Percentiles rank a stretch among this genome's conserved stretches.
phyloP scores from a whole-genome alignment of 2,329 filamentous ascomycete genomes.

The Diaporthe sp. region DNA sequence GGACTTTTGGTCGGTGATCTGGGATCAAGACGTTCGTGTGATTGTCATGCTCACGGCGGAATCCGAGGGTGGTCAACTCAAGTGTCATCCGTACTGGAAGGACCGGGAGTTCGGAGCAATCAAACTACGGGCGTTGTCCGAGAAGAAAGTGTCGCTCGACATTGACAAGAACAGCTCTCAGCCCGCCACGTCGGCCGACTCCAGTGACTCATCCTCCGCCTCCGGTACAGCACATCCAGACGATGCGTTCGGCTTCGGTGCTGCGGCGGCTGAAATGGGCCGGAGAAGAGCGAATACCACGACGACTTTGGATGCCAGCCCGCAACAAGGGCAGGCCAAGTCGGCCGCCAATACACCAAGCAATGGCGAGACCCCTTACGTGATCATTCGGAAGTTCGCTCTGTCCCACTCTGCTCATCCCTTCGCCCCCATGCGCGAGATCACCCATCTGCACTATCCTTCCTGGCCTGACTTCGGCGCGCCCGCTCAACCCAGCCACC shows the following conservation, averaged over 20 bases:
- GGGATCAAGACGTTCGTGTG: constrained; percentile 95
- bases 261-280: constrained; percentile 48
- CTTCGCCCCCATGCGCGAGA: constrained; percentile 87
- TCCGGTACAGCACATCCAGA: constrained; percentile 37
- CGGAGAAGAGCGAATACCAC: constrained; percentile 67
- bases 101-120: constrained; percentile 81
- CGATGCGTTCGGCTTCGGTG: constrained; percentile 36
- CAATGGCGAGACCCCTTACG: constrained; percentile 73
- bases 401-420: constrained; percentile 81
- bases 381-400: constrained; percentile 88
- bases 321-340: constrained; percentile 40
- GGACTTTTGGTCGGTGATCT: constrained; percentile 98
- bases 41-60: constrained; percentile 98
- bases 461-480: constrained; percentile 98
- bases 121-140: constrained; percentile 79
- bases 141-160: constrained; percentile 84
- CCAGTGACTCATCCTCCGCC: constrained; percentile 38
- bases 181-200: constrained; percentile 40
- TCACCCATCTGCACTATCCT: constrained; percentile 94
- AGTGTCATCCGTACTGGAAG: constrained; percentile 95
- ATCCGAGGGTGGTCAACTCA: constrained; percentile 90
- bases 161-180: constrained; percentile 63
- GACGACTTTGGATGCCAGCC: constrained; percentile 53
- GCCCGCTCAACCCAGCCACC: constrained; percentile 86
- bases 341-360: constrained; percentile 42